These are phyloP conservation scores for Penicillium oxalicum DNA, from an alignment of 2,329 filamentous ascomycete genomes.

Conservation along the genomic window DNA sequence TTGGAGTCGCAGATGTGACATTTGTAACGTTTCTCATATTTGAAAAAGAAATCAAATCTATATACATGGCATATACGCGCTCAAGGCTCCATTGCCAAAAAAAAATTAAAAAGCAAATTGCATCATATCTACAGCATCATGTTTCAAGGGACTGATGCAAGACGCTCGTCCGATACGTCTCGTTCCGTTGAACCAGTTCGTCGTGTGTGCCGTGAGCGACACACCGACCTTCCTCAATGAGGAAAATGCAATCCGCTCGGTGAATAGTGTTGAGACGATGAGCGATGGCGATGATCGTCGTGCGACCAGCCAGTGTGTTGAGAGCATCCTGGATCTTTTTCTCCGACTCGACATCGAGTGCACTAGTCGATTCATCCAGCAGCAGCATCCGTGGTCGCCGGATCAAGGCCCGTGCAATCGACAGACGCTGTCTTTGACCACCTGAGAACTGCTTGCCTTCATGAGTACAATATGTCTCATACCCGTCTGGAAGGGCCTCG, in stretches of 20 bases:
- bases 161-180: conserved; percentile 47
- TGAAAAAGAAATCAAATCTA: no score
- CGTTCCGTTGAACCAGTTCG: conserved; percentile 44
- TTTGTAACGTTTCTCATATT: no score
- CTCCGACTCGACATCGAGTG: conserved; percentile 51
- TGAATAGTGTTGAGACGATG: conserved; percentile 38
- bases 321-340: conserved; percentile 41
- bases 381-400: conserved; percentile 50
- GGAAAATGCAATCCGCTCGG: conserved; percentile 74
- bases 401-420: conserved; percentile 53
- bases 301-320: conserved; percentile 24
- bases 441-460: conserved; percentile 52
- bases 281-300: conserved; percentile 37
- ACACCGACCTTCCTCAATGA: conserved; percentile 45
- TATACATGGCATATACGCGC: no score
- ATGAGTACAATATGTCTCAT: conserved; percentile 55
- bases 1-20: no score
- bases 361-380: conserved; percentile 56
- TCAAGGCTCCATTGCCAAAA: no score
- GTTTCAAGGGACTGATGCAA: conserved; percentile 44
- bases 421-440: conserved; percentile 53
- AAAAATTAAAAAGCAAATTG: no score
- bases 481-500: conserved; percentile 55
- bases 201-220: conserved; percentile 47
- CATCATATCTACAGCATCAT: neutral